These are phyloP conservation scores for Cucurbita maxima DNA, from an alignment of 306 rosid species.

Conservation along the genomic window DNA sequence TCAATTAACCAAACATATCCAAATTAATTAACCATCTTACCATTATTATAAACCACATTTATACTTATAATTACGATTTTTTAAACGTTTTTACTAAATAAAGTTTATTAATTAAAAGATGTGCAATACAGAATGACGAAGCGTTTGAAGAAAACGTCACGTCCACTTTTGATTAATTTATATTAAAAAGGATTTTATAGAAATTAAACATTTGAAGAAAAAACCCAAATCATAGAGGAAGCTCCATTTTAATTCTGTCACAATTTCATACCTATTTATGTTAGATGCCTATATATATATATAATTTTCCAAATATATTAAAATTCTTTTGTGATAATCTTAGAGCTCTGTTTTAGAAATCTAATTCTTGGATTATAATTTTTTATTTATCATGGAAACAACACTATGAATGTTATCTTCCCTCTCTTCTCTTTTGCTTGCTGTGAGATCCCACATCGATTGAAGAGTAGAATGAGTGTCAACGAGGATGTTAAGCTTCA, in stretches of 20 bases:
- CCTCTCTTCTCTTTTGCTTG: no score
- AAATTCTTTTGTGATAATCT: background rate
- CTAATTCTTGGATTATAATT: background rate
- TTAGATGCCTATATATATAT: background rate
- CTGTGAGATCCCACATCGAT: no score
- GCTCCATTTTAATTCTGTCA: background rate
- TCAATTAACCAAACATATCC: background rate
- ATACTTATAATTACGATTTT: background rate
- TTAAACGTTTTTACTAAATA: background rate
- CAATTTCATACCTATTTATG: background rate
- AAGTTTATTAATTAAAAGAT: background rate
- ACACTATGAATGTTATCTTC: no score
- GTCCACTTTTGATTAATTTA: background rate
- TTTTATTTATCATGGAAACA: background rate
- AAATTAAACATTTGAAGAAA: background rate
- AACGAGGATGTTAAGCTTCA: no score
- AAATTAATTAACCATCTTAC: background rate
- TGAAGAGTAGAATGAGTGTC: no score
- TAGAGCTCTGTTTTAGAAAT: background rate
- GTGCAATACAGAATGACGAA: background rate
- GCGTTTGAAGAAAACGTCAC: background rate
- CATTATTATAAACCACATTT: background rate
- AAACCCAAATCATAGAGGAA: background rate
- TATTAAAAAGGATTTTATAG: background rate
- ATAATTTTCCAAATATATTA: background rate